Conservation (phyloP, 331 rosid genomes). For the Acacia concinna region DNA sequence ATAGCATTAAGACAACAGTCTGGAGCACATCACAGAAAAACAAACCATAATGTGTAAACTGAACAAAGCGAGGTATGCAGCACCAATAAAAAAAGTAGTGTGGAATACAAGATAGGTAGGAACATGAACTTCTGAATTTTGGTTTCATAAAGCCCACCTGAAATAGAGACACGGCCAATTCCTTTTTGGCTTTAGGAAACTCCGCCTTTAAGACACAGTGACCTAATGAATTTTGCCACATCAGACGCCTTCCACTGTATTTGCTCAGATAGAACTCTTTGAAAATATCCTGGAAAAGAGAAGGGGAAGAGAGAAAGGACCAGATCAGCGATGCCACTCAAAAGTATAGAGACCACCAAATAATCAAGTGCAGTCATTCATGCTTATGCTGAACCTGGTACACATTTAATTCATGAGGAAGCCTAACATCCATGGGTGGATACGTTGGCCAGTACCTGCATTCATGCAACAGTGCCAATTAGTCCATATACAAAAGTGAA, state of each 20-base stretch:
- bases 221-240: constrained; percentile 99
- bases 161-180: constrained; percentile 95
- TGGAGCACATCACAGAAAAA: constrained; percentile 28
- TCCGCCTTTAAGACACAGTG: constrained; percentile 98
- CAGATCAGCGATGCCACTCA: constrained; percentile 21
- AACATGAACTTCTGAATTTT: constrained; percentile 18
- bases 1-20: constrained; percentile 97
- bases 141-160: constrained; percentile 64
- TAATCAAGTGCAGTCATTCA: constrained; percentile 27
- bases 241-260: constrained; percentile 97
- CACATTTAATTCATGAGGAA: constrained; percentile 97
- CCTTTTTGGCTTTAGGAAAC: constrained; percentile 97
- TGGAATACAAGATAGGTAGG: constrained; percentile 9
- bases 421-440: constrained; percentile 99
- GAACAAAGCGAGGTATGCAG: constrained; percentile 22
- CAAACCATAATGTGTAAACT: constrained; percentile 30
- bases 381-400: constrained; percentile 73
- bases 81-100: constrained; percentile 21
- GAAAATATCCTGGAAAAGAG: constrained; percentile 74
- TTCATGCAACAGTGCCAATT: constrained; percentile 34
- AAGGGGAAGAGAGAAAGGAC: constrained; percentile 12
- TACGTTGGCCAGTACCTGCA: constrained; percentile 99
- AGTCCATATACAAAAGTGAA: constrained; percentile 14
- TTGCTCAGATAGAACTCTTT: constrained; percentile 96
- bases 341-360: constrained; percentile 11